Evolutionary conservation across 2,329 filamentous ascomycete genomes (phyloP).

Genomic region (Venturia aucupariae): DNA sequence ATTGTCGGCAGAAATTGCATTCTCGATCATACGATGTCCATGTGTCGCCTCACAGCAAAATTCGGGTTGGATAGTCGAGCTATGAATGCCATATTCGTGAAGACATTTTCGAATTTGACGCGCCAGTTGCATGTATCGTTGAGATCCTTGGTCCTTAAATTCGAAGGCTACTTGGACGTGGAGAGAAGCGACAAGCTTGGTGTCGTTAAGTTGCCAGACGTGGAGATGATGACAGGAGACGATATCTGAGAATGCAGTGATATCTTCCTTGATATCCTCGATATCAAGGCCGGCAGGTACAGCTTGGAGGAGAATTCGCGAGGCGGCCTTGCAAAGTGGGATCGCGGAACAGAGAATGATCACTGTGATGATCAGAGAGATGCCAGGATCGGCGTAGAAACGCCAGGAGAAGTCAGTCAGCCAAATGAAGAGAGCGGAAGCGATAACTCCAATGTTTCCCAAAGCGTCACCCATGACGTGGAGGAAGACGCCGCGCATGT

Average conservation of each 20-base stretch:
- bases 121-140: constrained; percentile 84
- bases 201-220: constrained; percentile 95
- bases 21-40: constrained; percentile 27
- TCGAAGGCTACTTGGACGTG: constrained; percentile 90
- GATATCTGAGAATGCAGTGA: constrained; percentile 74
- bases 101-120: constrained; percentile 76
- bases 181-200: constrained; percentile 84
- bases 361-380: constrained; percentile 88
- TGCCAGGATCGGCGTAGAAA: constrained; percentile 81
- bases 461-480: constrained; percentile 72
- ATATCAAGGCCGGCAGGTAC: constrained; percentile 83
- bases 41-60: constrained; percentile 44
- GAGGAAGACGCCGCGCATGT: constrained; percentile 72
- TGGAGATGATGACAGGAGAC: constrained; percentile 91
- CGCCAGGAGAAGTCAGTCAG: constrained; percentile 71
- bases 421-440: constrained; percentile 83
- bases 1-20: constrained; percentile 6
- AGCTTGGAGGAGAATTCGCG: constrained; percentile 85
- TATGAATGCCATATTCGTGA: constrained; percentile 93
- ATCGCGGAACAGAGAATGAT: constrained; percentile 64
- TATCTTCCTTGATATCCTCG: constrained; percentile 86
- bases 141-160: constrained; percentile 67
- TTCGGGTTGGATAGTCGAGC: constrained; percentile 93
- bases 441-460: constrained; percentile 78
- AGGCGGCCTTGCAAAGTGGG: constrained; percentile 68